phyloP scores from a whole-genome alignment of 208 protist species.

The Naegleria gruberi region DNA sequence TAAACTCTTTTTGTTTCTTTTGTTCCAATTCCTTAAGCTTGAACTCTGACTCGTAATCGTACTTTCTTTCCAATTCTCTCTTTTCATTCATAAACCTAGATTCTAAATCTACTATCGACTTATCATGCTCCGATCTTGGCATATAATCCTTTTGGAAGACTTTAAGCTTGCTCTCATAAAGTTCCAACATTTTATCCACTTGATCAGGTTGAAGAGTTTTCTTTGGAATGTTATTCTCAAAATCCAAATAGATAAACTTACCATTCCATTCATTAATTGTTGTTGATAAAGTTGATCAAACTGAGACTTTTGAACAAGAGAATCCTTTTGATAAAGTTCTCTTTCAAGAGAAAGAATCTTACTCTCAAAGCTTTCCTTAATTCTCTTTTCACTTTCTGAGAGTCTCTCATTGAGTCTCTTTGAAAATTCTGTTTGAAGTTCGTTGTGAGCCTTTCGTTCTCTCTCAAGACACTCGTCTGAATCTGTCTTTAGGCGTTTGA shows the following conservation, averaged over 20 bases:
- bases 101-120: not conserved
- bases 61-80: not conserved
- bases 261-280: not conserved
- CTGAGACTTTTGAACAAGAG: not conserved
- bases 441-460: not conserved
- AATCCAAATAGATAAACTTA: not conserved
- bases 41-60: not conserved
- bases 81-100: not conserved
- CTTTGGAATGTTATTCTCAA: not conserved
- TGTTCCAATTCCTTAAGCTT: not conserved
- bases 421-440: not conserved
- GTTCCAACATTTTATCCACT: not conserved
- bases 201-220: conserved; percentile 10
- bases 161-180: conserved; percentile 15
- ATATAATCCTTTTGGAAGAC: not conserved
- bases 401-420: not conserved
- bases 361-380: not conserved
- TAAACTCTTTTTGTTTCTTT: conserved; percentile 7
- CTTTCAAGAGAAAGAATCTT: not conserved
- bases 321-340: not conserved
- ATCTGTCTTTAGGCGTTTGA: not conserved
- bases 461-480: not conserved
- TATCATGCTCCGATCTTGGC: not conserved
- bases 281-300: not conserved
- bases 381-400: not conserved